A percentile compares a stretch with the other conserved stretches of the same genome.
Evolutionary conservation across 1,284 basidiomycete genomes (phyloP).

Genomic region (Heterobasidion parviporum): DNA sequence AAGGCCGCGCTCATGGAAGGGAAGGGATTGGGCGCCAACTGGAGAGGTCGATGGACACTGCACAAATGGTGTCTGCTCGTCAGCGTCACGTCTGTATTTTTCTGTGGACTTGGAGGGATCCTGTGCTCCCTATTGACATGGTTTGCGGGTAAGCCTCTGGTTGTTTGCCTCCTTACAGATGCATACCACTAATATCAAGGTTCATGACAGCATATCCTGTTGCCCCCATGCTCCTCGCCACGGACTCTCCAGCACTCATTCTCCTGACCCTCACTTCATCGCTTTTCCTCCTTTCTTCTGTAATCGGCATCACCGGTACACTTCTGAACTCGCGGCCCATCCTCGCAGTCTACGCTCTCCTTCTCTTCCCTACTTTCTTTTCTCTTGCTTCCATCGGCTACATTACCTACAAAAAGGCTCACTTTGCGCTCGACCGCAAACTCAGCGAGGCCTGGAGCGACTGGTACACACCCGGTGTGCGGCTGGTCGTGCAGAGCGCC

Average conservation of each 20-base stretch:
- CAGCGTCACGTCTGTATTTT: constrained; percentile 41
- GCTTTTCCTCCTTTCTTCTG: constrained; percentile 51
- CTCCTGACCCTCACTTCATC: constrained; percentile 55
- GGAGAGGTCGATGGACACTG: constrained; percentile 36
- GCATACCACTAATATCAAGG: too few species aligned
- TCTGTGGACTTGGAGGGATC: constrained; percentile 38
- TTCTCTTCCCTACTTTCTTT: constrained; percentile 63
- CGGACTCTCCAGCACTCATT: constrained; percentile 48
- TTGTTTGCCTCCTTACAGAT: background rate
- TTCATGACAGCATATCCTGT: constrained; percentile 3
- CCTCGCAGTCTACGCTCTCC: constrained; percentile 61
- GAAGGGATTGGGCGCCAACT: constrained; percentile 28
- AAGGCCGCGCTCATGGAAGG: constrained; percentile 30
- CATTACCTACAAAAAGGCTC: constrained; percentile 41
- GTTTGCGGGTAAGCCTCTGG: constrained; percentile 40
- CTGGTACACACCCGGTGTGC: constrained; percentile 48
- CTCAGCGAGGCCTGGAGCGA: constrained; percentile 67
- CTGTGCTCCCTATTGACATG: constrained; percentile 44
- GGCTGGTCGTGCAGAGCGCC: constrained; percentile 58
- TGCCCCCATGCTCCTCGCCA: constrained; percentile 45
- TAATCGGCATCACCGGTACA: constrained; percentile 61
- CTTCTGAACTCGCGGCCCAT: constrained; percentile 70
- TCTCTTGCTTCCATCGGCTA: constrained; percentile 65
- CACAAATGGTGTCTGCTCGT: constrained; percentile 51
- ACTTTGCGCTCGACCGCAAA: constrained; percentile 68